A percentile compares a stretch with the other conserved stretches of the same genome.
Conservation (phyloP, 768 basidiomycete genomes). For the Podaxis sp. region DNA sequence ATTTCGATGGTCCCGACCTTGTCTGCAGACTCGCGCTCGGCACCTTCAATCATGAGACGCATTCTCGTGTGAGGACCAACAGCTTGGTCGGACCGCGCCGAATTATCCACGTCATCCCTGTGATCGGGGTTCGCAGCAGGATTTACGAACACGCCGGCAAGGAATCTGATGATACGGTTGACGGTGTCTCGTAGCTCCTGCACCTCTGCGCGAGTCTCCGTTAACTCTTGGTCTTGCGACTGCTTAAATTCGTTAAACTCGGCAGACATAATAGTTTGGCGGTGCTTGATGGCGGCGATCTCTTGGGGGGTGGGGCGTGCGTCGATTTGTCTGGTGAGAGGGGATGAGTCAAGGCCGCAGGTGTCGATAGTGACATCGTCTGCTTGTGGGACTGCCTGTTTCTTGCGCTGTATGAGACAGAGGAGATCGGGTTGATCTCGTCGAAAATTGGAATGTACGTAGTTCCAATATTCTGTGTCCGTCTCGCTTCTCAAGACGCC, state of each 20-base stretch:
- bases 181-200: conserved; percentile 96
- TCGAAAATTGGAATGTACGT: conserved; percentile 86
- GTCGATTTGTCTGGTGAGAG: conserved; percentile 56
- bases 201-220: conserved; percentile 73
- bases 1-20: conserved; percentile 29
- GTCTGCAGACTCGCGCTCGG: conserved; percentile 36
- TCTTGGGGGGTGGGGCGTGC: conserved; percentile 78
- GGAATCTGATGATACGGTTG: conserved; percentile 90
- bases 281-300: conserved; percentile 86
- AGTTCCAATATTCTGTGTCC: conserved; percentile 87
- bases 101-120: conserved; percentile 29
- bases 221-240: conserved; percentile 81
- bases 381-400: conserved; percentile 45
- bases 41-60: conserved; percentile 69
- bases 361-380: conserved; percentile 36
- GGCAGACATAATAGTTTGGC: conserved; percentile 85
- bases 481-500: conserved; percentile 85
- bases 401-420: conserved; percentile 87
- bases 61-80: conserved; percentile 51
- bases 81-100: conserved; percentile 30
- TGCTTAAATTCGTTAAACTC: conserved; percentile 88
- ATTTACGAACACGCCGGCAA: conserved; percentile 86
- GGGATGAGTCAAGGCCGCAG: conserved; percentile 21
- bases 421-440: conserved; percentile 88
- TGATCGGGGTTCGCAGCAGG: conserved; percentile 33